phyloP scores from a whole-genome alignment of 352 stramenopile species.

The Globisporangium recalcitrans region DNA sequence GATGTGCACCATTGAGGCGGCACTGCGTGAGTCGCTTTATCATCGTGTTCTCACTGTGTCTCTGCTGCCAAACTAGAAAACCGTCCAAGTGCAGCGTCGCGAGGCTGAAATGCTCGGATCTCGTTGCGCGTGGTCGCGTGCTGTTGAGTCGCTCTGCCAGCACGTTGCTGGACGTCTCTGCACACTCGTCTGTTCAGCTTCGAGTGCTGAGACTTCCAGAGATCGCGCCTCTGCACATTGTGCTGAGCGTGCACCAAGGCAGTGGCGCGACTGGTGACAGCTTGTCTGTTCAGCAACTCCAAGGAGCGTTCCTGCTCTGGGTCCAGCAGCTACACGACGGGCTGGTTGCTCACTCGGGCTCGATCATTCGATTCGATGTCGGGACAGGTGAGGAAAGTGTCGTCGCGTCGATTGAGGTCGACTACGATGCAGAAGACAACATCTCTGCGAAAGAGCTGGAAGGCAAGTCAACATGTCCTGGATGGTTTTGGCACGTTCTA shows the following conservation, averaged over 20 bases:
- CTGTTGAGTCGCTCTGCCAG: constrained; percentile 28
- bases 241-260: constrained; percentile 21
- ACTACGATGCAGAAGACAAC: constrained; percentile 38
- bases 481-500: too few species aligned
- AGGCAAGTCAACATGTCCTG: constrained; percentile 26
- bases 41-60: neutral
- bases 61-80: constrained; percentile 8
- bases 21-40: neutral
- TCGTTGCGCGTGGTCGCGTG: constrained; percentile 30
- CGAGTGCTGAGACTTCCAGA: constrained; percentile 55
- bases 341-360: constrained; percentile 28
- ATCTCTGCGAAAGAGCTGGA: constrained; percentile 38
- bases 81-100: constrained; percentile 24
- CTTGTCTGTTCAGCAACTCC: constrained; percentile 14
- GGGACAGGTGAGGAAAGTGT: constrained; percentile 15
- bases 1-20: neutral
- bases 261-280: neutral
- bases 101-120: constrained; percentile 34
- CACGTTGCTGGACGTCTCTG: constrained; percentile 17
- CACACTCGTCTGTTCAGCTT: constrained; percentile 26
- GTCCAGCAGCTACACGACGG: constrained; percentile 12
- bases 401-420: constrained; percentile 30
- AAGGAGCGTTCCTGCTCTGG: constrained; percentile 33
- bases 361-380: constrained; percentile 21
- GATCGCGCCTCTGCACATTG: constrained; percentile 26